A percentile compares a stretch with the other conserved stretches of the same genome.
phyloP scores from a whole-genome alignment of 345 rosid species.

The Arabis hirsuta region DNA sequence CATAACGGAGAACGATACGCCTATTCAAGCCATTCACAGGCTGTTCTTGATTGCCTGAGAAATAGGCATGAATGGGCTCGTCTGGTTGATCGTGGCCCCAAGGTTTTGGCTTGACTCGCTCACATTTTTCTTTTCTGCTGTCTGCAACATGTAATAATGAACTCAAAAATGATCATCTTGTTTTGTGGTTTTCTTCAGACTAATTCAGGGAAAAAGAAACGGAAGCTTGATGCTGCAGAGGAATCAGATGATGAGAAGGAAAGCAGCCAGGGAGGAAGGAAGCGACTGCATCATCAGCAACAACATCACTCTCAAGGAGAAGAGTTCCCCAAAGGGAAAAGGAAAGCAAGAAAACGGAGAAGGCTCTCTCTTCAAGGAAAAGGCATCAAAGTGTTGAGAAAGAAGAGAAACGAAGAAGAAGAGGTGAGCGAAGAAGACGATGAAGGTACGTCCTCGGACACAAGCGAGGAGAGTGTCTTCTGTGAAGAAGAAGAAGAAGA shows the following conservation, averaged over 20 bases:
- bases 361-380: constrained; percentile 79
- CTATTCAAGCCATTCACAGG: constrained; percentile 96
- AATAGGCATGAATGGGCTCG: constrained; percentile 98
- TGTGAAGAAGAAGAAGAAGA: constrained; percentile 69
- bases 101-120: constrained; percentile 51
- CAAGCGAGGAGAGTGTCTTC: constrained; percentile 75
- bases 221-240: constrained; percentile 74
- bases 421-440: constrained; percentile 45
- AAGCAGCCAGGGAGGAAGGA: constrained; percentile 53
- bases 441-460: constrained; percentile 58
- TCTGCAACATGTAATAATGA: constrained; percentile 9
- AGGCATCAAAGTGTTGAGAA: constrained; percentile 69
- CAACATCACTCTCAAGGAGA: constrained; percentile 68
- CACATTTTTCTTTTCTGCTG: neutral
- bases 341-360: constrained; percentile 86
- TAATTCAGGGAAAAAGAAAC: constrained; percentile 80
- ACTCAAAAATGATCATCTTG: neutral
- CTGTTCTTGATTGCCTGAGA: constrained; percentile 97
- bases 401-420: constrained; percentile 60
- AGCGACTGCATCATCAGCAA: constrained; percentile 39
- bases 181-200: constrained; percentile 54
- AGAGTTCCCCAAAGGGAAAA: constrained; percentile 91
- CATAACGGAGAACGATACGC: constrained; percentile 99
- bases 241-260: constrained; percentile 82
- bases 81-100: constrained; percentile 98